Conservation (phyloP, 495 filamentous ascomycete genomes). For the Aspergillus ellipticus region DNA sequence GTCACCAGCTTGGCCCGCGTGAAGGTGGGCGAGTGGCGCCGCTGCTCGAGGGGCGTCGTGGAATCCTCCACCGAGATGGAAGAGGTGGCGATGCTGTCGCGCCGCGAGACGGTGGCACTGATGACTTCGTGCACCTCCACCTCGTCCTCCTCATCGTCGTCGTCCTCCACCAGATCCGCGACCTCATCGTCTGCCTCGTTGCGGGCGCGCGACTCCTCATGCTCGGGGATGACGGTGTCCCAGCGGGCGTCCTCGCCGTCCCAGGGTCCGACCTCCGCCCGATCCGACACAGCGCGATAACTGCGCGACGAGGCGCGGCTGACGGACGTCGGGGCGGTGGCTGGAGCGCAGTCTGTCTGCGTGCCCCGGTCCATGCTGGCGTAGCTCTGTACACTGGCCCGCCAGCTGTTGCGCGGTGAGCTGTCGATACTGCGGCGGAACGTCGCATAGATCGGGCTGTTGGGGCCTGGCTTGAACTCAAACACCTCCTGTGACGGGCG, state of each 20-base stretch:
- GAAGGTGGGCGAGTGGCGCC: conserved; percentile 47
- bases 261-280: conserved; percentile 24
- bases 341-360: conserved; percentile 53
- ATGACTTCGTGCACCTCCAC: conserved; percentile 41
- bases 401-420: conserved; percentile 54
- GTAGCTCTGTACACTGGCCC: conserved; percentile 57
- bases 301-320: conserved; percentile 46
- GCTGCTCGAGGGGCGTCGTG: conserved; percentile 40
- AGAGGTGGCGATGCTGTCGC: conserved; percentile 43
- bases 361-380: conserved; percentile 56
- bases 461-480: conserved; percentile 71
- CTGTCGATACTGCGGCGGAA: conserved; percentile 70
- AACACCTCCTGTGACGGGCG: conserved; percentile 71
- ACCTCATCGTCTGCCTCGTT: conserved; percentile 19
- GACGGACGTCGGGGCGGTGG: conserved; percentile 43
- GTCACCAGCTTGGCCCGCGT: conserved; percentile 63
- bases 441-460: conserved; percentile 68
- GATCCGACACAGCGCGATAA: conserved; percentile 41
- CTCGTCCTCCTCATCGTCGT: conserved; percentile 27
- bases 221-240: conserved; percentile 36
- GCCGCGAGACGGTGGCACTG: conserved; percentile 44
- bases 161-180: conserved; percentile 11
- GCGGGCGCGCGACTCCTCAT: conserved; percentile 25
- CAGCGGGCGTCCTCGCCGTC: conserved; percentile 26
- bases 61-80: conserved; percentile 45